phyloP scores from a whole-genome alignment of 83 land plant species.

The Isoetes engelmannii region DNA sequence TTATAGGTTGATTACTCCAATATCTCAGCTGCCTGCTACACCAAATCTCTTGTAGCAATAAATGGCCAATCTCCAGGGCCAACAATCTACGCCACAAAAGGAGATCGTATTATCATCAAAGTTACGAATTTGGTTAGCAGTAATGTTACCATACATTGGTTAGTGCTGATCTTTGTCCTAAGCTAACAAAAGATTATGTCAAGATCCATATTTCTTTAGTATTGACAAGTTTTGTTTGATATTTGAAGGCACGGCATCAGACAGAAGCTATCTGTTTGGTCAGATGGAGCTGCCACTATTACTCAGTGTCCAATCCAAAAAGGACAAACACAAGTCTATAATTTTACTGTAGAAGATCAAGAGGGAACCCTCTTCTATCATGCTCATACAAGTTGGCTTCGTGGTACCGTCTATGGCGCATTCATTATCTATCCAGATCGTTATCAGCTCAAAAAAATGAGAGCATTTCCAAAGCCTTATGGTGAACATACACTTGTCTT shows the following conservation, averaged over 20 bases:
- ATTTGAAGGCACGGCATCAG: background rate
- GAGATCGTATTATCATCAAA: background rate
- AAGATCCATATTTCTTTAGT: background rate
- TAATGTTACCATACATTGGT: constrained; percentile 7
- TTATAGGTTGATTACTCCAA: too few species aligned
- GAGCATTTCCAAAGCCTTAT: background rate
- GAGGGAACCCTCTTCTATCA: background rate
- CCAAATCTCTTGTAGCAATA: background rate
- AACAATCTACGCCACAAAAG: background rate
- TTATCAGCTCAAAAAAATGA: background rate
- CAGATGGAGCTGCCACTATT: constrained; percentile 1
- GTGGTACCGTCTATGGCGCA: constrained; percentile 5
- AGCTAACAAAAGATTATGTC: background rate
- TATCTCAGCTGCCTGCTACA: background rate
- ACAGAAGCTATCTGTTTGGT: background rate
- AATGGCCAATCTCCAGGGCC: constrained; percentile 1
- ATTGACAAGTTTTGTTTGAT: background rate
- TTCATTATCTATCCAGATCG: background rate
- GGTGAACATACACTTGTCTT: constrained; percentile 1
- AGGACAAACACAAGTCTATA: background rate
- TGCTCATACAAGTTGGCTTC: constrained; percentile 8
- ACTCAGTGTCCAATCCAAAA: constrained; percentile 6
- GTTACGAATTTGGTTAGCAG: background rate
- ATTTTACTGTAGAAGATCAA: background rate
- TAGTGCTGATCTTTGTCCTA: background rate